Percentiles rank a stretch among this genome's conserved stretches.
These are phyloP conservation scores for Blumeriella jaapii DNA, from an alignment of 2,329 filamentous ascomycete genomes.

Conservation along the genomic window DNA sequence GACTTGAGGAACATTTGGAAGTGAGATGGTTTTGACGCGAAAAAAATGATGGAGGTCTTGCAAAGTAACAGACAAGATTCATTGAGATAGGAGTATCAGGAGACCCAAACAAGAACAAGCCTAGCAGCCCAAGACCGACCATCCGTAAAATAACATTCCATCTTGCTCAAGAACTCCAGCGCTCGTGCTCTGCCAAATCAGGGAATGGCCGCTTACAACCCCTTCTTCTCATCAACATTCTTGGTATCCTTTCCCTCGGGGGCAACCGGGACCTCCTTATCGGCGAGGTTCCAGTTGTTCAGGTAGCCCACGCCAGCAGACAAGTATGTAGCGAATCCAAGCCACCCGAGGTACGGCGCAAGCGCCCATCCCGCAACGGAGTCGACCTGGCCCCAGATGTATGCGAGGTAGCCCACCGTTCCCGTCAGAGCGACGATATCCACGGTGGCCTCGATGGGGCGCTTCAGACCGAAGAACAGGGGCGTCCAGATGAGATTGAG, in stretches of 20 bases:
- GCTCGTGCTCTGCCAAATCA: not conserved
- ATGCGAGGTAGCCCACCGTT: conserved; percentile 61
- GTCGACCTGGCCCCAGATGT: conserved; percentile 67
- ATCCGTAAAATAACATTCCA: not conserved
- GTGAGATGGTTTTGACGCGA: too few relatives aligned
- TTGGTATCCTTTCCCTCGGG: conserved; percentile 22
- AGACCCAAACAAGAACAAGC: too few relatives aligned
- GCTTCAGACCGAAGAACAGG: conserved; percentile 72
- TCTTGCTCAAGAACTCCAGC: not conserved
- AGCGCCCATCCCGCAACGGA: conserved; percentile 60
- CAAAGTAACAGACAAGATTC: too few relatives aligned
- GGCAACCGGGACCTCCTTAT: conserved; percentile 23
- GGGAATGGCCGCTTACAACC: not conserved
- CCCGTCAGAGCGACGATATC: conserved; percentile 67
- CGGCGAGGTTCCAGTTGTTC: conserved; percentile 52
- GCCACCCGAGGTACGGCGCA: conserved; percentile 75
- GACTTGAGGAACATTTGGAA: too few relatives aligned
- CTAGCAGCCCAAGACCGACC: too few relatives aligned
- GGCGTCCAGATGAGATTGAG: conserved; percentile 88
- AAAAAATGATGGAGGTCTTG: too few relatives aligned
- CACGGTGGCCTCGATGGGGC: conserved; percentile 60
- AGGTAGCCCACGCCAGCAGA: conserved; percentile 56
- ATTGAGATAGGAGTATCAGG: too few relatives aligned
- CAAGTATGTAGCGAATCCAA: conserved; percentile 79
- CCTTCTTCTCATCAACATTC: conserved; percentile 25